Evolutionary conservation across 148 eudicot genomes (phyloP).

Genomic region (Heliosperma pusillum): DNA sequence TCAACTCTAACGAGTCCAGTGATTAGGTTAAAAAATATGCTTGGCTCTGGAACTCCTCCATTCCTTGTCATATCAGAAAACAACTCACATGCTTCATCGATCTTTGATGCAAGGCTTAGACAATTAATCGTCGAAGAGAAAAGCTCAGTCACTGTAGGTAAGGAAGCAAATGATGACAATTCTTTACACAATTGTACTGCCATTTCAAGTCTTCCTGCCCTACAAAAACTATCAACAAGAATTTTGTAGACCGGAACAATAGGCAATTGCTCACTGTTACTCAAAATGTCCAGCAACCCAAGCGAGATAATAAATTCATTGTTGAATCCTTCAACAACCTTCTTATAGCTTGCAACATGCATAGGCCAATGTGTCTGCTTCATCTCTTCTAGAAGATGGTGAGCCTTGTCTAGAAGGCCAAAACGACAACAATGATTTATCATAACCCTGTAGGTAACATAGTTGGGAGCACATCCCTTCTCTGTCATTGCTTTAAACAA

Average conservation of each 20-base stretch:
- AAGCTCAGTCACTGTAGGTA: conserved; percentile 31
- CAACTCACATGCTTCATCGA: conserved; percentile 71
- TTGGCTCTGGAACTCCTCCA: conserved; percentile 61
- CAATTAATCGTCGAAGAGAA: conserved; percentile 68
- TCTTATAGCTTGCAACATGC: conserved; percentile 58
- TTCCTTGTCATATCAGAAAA: conserved; percentile 52
- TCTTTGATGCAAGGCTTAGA: conserved; percentile 56
- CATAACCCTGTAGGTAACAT: conserved; percentile 72
- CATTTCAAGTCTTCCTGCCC: conserved; percentile 68
- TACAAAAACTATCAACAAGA: conserved; percentile 69
- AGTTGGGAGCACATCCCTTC: conserved; percentile 85
- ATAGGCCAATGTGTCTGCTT: conserved; percentile 92
- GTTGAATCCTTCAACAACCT: conserved; percentile 85
- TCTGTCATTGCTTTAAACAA: conserved; percentile 56
- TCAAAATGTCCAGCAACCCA: conserved; percentile 58
- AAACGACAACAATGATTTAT: conserved; percentile 67
- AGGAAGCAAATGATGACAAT: conserved; percentile 38
- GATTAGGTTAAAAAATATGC: conserved; percentile 47
- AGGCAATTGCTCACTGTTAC: conserved; percentile 45
- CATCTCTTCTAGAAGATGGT: conserved; percentile 80
- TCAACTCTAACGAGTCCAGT: conserved; percentile 58
- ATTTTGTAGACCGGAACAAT: conserved; percentile 61
- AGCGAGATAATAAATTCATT: conserved; percentile 57
- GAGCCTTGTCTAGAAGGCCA: conserved; percentile 78
- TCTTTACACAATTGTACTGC: conserved; percentile 72